Conservation (phyloP, 805 yeast species). For the Kodamaea laetipori region DNA sequence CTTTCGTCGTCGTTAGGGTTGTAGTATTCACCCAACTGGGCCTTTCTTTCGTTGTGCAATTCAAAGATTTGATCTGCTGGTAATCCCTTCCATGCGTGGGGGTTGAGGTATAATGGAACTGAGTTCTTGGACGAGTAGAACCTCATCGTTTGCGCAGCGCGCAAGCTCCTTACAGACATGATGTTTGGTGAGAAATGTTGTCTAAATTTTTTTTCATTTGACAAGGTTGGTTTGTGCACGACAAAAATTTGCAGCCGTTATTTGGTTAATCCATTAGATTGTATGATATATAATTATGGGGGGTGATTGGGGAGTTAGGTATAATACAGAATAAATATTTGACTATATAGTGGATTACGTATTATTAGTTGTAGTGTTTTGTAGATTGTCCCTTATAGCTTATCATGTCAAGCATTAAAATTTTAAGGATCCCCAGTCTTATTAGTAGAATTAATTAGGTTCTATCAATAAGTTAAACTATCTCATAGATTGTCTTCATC, state of each 20-base stretch:
- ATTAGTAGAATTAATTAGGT: no score
- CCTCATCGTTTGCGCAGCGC: slow-evolving; percentile 10
- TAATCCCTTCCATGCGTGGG: slow-evolving; percentile 70
- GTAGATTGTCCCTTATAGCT: no score
- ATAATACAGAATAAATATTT: no score
- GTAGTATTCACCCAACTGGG: slow-evolving; percentile 53
- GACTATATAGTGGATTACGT: no score
- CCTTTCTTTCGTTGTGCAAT: slow-evolving; percentile 60
- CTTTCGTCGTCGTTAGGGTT: slow-evolving; percentile 67
- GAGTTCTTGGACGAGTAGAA: slow-evolving; percentile 13
- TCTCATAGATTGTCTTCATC: no score
- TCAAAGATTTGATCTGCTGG: slow-evolving; percentile 64
- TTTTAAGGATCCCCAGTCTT: no score
- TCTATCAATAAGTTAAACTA: no score
- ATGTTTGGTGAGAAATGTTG: slow-evolving; percentile 7
- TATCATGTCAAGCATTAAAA: no score
- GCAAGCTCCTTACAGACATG: slow-evolving; percentile 13
- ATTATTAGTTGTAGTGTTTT: no score
- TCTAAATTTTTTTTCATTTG: slow-evolving; percentile 11
- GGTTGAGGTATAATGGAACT: slow-evolving; percentile 53
- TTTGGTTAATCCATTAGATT: no score
- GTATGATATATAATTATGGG: no score
- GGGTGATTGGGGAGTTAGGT: slow-evolving; percentile 6
- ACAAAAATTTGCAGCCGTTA: slow-evolving; percentile 4
- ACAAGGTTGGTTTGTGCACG: slow-evolving; percentile 4